These are phyloP conservation scores for Pseudogymnoascus sp. DNA, from an alignment of 2,329 filamentous ascomycete genomes.

Conservation along the genomic window DNA sequence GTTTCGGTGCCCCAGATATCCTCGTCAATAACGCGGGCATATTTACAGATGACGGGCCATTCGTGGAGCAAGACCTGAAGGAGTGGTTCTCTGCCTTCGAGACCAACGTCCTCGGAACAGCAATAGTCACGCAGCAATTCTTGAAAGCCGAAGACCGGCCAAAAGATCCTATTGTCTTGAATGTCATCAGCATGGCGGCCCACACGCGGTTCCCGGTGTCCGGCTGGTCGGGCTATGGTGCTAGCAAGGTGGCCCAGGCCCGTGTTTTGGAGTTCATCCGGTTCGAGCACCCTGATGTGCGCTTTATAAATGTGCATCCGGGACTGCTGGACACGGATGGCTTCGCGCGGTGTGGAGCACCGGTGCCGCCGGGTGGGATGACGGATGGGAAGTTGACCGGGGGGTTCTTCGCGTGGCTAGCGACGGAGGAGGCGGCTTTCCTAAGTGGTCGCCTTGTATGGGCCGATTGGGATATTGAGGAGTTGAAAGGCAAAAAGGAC, in stretches of 20 bases:
- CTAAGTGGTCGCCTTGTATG: slow-evolving; percentile 33
- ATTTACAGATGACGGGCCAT: neutral
- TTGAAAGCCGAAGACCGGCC: neutral
- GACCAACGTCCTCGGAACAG: neutral
- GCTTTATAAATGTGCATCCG: neutral
- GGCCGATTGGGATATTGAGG: slow-evolving; percentile 36
- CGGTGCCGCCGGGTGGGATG: neutral
- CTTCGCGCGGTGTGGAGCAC: neutral
- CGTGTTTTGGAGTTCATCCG: neutral
- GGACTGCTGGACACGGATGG: neutral
- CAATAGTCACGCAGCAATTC: neutral
- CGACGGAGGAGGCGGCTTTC: slow-evolving; percentile 32
- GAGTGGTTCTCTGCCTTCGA: neutral
- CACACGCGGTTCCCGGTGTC: neutral
- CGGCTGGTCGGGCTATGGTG: neutral
- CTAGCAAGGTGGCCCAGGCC: neutral
- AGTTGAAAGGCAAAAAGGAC: slow-evolving; percentile 24
- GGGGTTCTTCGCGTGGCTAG: slow-evolving; percentile 9
- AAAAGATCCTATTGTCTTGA: neutral
- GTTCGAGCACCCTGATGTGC: neutral
- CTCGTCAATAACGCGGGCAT: neutral
- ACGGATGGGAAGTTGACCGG: slow-evolving; percentile 5
- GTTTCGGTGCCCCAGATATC: neutral
- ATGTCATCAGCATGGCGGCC: neutral
- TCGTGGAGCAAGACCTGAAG: neutral